Conservation (phyloP, 2,329 filamentous ascomycete species). For the Ophiocordyceps unilateralis region DNA sequence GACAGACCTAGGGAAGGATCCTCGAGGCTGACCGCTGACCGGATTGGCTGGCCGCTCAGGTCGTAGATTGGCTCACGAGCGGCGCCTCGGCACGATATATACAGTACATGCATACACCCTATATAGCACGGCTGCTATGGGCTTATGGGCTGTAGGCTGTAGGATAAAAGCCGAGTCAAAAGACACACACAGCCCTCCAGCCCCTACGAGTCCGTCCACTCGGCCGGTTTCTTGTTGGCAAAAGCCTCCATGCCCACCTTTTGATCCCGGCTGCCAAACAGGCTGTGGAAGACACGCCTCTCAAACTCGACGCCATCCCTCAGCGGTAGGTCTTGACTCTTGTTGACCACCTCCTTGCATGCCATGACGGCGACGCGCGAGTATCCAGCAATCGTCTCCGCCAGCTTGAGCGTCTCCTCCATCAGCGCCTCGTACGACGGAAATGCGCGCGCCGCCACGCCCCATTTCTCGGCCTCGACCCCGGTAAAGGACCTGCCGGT, state of each 20-base stretch:
- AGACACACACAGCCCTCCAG: too few relatives aligned
- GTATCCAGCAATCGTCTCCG: slow-evolving; percentile 76
- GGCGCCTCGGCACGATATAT: too few relatives aligned
- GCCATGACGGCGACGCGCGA: slow-evolving; percentile 77
- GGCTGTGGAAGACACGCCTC: slow-evolving; percentile 74
- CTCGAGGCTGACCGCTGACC: too few relatives aligned
- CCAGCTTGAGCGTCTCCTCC: slow-evolving; percentile 63
- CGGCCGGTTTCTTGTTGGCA: slow-evolving; percentile 80
- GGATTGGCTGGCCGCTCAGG: not conserved
- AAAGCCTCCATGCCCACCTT: slow-evolving; percentile 96
- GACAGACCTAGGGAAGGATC: not conserved
- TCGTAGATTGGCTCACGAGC: too few relatives aligned
- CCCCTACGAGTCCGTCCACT: slow-evolving; percentile 75
- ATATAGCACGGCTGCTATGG: not conserved
- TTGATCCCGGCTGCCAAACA: slow-evolving; percentile 92
- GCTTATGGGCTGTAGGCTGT: not conserved
- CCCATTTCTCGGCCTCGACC: slow-evolving; percentile 75
- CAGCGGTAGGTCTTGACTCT: slow-evolving; percentile 82
- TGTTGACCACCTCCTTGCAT: slow-evolving; percentile 96
- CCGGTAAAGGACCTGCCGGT: slow-evolving; percentile 76
- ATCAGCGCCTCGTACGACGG: slow-evolving; percentile 67
- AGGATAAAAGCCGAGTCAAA: not conserved
- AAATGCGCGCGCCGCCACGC: slow-evolving; percentile 70
- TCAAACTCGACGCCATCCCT: slow-evolving; percentile 91
- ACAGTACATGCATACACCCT: not conserved